These are phyloP conservation scores for Casuarina cunninghamiana DNA, from an alignment of 306 rosid species.

Conservation along the genomic window DNA sequence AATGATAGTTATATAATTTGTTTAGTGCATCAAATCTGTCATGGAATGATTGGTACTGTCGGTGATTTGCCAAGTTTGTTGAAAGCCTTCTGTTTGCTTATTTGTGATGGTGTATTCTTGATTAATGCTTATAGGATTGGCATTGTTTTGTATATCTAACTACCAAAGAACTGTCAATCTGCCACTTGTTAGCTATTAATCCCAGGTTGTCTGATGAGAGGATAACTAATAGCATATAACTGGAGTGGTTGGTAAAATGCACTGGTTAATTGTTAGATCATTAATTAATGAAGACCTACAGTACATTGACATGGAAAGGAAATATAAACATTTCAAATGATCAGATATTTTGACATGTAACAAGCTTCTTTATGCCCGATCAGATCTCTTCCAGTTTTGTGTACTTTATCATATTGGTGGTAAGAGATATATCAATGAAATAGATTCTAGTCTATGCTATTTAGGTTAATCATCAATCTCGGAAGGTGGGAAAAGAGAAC, in stretches of 20 bases:
- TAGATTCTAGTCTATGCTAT: not conserved
- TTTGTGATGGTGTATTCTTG: not conserved
- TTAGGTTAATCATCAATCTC: not conserved
- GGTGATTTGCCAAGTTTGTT: not conserved
- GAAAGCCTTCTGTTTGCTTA: not conserved
- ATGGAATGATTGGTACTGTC: not conserved
- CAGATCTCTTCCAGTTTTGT: slow-evolving; percentile 3
- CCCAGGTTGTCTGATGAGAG: not conserved
- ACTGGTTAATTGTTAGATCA: not conserved
- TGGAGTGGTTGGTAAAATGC: not conserved
- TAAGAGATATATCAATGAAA: not conserved
- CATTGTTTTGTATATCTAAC: not conserved
- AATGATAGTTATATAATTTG: not conserved
- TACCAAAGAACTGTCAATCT: not conserved
- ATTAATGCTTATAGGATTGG: not conserved
- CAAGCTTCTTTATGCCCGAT: not conserved
- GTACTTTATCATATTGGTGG: not conserved
- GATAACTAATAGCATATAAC: not conserved
- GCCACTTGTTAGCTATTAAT: not conserved
- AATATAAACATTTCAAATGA: not conserved
- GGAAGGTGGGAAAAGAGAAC: not conserved
- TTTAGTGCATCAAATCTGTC: not conserved
- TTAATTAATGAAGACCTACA: not conserved
- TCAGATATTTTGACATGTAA: not conserved
- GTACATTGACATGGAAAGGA: not conserved